These are phyloP conservation scores for Mycena galopus DNA, from an alignment of 768 basidiomycete genomes.

Conservation along the genomic window DNA sequence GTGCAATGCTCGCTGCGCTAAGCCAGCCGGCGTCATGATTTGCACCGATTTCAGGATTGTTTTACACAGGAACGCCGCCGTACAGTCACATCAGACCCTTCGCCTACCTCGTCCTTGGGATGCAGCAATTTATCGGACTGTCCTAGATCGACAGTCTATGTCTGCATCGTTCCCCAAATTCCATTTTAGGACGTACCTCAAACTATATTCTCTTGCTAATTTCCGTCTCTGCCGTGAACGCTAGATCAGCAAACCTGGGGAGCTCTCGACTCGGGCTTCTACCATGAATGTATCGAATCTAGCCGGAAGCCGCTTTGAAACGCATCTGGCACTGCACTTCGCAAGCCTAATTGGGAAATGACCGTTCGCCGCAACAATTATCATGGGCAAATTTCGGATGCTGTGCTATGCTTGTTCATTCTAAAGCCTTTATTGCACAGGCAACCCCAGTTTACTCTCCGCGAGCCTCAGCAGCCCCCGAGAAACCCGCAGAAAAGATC, in stretches of 20 bases:
- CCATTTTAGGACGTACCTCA: not conserved
- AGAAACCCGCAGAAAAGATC: slow-evolving; percentile 18
- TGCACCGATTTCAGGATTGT: too few species aligned
- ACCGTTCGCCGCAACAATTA: slow-evolving; percentile 9
- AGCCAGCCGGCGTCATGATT: too few species aligned
- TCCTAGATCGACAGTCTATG: too few species aligned
- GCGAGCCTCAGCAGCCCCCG: not conserved
- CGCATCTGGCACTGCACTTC: not conserved
- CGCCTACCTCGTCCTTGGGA: too few species aligned
- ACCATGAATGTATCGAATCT: not conserved
- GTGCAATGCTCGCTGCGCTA: too few species aligned
- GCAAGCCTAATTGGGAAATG: not conserved
- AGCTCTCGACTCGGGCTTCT: not conserved
- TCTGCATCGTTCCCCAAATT: not conserved
- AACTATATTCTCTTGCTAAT: not conserved
- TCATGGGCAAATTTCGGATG: slow-evolving; percentile 2
- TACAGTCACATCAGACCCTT: too few species aligned
- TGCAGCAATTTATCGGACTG: too few species aligned
- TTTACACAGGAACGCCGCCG: slow-evolving; percentile 1
- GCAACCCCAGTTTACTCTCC: not conserved
- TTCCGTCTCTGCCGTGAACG: not conserved
- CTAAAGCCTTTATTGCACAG: slow-evolving; percentile 2
- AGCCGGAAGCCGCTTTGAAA: not conserved
- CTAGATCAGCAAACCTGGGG: not conserved
- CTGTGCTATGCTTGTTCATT: not conserved